Base-by-base conservation (phyloP, 345 rosid species). In the Mercurialis annua region DNA sequence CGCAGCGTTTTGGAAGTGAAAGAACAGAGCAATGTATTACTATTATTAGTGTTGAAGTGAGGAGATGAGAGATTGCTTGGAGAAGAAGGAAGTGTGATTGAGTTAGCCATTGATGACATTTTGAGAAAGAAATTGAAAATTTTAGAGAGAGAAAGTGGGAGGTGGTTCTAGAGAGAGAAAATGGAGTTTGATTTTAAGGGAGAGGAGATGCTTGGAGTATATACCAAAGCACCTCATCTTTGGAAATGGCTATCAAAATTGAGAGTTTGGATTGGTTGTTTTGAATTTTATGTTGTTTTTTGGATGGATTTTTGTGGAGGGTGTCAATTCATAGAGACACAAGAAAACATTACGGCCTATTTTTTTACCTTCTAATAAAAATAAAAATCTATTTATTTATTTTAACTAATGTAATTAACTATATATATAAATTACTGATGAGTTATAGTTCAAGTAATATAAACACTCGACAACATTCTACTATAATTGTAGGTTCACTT, bases 161-260 rank as follows among this genome's bases (percentile, higher is more conserved):
- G 0, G n/a, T n/a, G n/a, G n/a, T n/a, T n/a, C n/a, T n/a, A n/a
- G 43, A 30, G 72, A 20, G 34, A 63, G 11, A 34, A 69, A 30
- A 61, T 65, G 55, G n/a, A n/a, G n/a, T n/a, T n/a, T n/a, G 57
- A 18, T 36, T 36, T 36, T 36, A 2, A 20, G 29, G 54, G 21
- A 4, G 72, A 65, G 69, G 72, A 87, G 92, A 86, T 83, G 65
- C 90, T 65, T 50, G 77, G 47, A 82, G 96, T 82, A 87, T 87
- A 87, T 86, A 78, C 96, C 85, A 11, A 10, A 52, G 24, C 3
- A 52, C 17, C 36, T 29, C 21, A 33, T 31, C 10, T 24, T 54
- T 54, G 18, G 8, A 40, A 7, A 8, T 10, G 6, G 12, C 44
- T 40, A 27, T 29, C 7, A 31, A 15, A 38, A 17, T n/a, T 3